Conservation (phyloP, 306 rosid genomes). For the Nissolia schottii region DNA sequence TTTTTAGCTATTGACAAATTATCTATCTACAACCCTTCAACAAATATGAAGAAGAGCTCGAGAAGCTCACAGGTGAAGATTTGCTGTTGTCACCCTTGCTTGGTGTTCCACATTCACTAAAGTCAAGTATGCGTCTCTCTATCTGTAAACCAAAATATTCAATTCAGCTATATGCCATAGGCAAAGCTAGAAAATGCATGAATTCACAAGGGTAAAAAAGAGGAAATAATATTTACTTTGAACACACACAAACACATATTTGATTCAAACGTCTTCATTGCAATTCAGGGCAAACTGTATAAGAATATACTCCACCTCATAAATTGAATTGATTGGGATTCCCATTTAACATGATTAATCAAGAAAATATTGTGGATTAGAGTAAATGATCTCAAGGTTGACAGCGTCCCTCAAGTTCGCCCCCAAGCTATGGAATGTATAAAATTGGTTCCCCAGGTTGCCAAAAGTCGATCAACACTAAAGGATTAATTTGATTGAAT, state of each 20-base stretch:
- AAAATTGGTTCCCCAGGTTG: no score
- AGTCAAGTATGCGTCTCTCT: constrained; percentile 84
- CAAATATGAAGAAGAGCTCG: constrained; percentile 75
- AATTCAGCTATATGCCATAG: neutral
- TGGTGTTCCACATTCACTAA: constrained; percentile 88
- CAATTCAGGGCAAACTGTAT: neutral
- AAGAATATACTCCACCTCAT: neutral
- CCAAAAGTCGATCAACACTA: no score
- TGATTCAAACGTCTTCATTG: neutral
- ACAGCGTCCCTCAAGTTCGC: no score
- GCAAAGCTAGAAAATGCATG: neutral
- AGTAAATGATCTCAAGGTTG: no score
- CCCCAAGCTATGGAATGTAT: no score
- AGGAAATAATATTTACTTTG: neutral
- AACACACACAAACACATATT: neutral
- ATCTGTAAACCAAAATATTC: constrained; percentile 38
- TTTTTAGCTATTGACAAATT: neutral
- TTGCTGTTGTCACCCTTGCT: constrained; percentile 56
- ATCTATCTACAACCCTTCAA: constrained; percentile 74
- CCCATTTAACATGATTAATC: neutral
- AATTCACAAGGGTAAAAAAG: neutral
- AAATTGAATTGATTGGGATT: neutral
- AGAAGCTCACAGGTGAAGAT: constrained; percentile 43
- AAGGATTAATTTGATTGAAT: no score
- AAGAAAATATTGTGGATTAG: no score